Base-by-base conservation (phyloP, 1,139 yeast genomes). In the Trichomonascaceae sp. region DNA sequence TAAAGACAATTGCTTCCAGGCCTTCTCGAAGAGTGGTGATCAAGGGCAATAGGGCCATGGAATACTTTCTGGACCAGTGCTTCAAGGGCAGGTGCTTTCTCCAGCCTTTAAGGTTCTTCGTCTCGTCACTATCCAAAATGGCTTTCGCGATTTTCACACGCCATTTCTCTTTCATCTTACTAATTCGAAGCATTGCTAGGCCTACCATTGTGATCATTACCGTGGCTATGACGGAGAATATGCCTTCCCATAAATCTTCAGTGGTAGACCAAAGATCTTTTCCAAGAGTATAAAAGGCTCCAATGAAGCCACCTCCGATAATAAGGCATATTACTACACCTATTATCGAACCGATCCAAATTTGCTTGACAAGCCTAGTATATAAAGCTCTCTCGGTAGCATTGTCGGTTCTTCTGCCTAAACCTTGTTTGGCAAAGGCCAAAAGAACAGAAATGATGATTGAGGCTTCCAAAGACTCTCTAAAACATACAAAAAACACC, bases 181-280 rank as follows among this genome's bases (percentile, higher is more conserved):
- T 89, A 68, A 91, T 79, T 69, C 97, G 81, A 63, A 91, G 79
- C 86, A 91, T 87, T 66, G 96, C 95, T 62, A 91, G 74, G 52
- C 98, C 98, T 96, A 91, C 90, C 50, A 84, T 64, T 2, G 96
- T 83, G 59, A 91, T 91, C 69, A 91, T 80, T 20, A 87, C 75
- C 0, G 95, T 81, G 1, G 98, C 97, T 63, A 91, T 79, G 43
- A 91, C 74, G 67, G 90, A 85, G 65, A 91, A 83, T 41, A 86
- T 78, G 67, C 96, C 97, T 75, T 91, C 98, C 88, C 96, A 91
- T 58, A 90, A 78, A 67, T 91, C 96, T 69, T 91, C 98, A 51
- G 96, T 82, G 45, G 75, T 68, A 17, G 89, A 73, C 97, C 97
- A 91, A 60, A 90, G 74, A 76, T 91, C 95, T 38, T 82, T 81